A percentile compares a stretch with the other conserved stretches of the same genome.
These are phyloP conservation scores for Auriscalpium microsporum DNA, from an alignment of 768 basidiomycete genomes.

Conservation along the genomic window DNA sequence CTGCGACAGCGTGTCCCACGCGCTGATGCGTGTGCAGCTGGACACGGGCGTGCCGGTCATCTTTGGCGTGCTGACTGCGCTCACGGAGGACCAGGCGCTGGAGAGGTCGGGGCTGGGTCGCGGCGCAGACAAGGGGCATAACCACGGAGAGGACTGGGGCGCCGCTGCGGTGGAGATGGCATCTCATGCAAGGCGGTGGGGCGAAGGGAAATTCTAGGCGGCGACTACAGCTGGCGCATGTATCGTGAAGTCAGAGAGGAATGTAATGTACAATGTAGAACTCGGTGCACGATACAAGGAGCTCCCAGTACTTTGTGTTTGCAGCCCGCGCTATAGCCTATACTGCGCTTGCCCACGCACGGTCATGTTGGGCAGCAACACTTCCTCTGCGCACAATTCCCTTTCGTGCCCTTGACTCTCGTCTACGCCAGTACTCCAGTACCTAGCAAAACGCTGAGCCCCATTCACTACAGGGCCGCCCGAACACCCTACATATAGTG, in stretches of 20 bases:
- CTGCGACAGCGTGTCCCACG: constrained; percentile 86
- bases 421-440: no score
- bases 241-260: background rate
- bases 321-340: no score
- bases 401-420: no score
- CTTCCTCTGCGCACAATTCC: no score
- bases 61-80: constrained; percentile 90
- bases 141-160: constrained; percentile 99
- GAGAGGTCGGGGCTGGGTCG: constrained; percentile 85
- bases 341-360: no score
- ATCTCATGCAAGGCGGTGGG: constrained; percentile 55
- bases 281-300: no score
- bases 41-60: constrained; percentile 92
- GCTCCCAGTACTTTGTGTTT: no score
- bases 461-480: no score
- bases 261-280: constrained; percentile 3
- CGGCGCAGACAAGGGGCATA: constrained; percentile 71
- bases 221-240: background rate
- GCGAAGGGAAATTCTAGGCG: constrained; percentile 51
- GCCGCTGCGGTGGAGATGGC: constrained; percentile 93
- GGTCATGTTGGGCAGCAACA: no score
- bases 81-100: constrained; percentile 90
- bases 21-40: constrained; percentile 88
- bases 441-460: no score
- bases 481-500: no score